Conservation (phyloP, 805 yeast species). For the Peterozyma toletana region DNA sequence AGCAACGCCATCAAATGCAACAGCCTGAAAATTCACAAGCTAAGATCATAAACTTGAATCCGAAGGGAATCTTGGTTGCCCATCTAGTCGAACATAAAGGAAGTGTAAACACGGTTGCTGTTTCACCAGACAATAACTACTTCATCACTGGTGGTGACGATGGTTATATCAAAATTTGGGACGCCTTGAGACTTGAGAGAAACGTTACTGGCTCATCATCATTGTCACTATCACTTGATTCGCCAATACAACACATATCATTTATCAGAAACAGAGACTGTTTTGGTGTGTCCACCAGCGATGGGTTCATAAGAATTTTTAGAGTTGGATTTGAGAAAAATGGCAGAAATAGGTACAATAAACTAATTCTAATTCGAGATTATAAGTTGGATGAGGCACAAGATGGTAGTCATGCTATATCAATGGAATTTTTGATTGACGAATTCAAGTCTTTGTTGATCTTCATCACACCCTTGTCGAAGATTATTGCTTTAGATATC, state of each 20-base stretch:
- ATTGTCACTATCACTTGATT: slow-evolving; percentile 37
- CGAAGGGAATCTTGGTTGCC: slow-evolving; percentile 51
- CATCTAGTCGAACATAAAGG: slow-evolving; percentile 58
- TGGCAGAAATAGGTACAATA: slow-evolving; percentile 13
- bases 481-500: slow-evolving; percentile 49
- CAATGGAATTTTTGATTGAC: slow-evolving; percentile 32
- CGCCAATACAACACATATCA: slow-evolving; percentile 39
- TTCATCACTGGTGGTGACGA: slow-evolving; percentile 74
- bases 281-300: slow-evolving; percentile 46
- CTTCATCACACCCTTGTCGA: slow-evolving; percentile 45
- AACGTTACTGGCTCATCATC: slow-evolving; percentile 48
- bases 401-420: slow-evolving; percentile 35
- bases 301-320: slow-evolving; percentile 36
- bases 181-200: slow-evolving; percentile 52
- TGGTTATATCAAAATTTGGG: slow-evolving; percentile 78
- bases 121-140: slow-evolving; percentile 54
- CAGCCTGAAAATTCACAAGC: neutral
- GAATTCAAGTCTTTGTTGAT: slow-evolving; percentile 36
- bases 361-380: slow-evolving; percentile 28
- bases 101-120: slow-evolving; percentile 47
- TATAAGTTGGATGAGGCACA: slow-evolving; percentile 23
- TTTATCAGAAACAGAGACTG: slow-evolving; percentile 51
- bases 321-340: slow-evolving; percentile 25
- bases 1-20: neutral
- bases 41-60: slow-evolving; percentile 19